Conservation (phyloP, 495 filamentous ascomycete species). For the Tuber microsphaerosporum region DNA sequence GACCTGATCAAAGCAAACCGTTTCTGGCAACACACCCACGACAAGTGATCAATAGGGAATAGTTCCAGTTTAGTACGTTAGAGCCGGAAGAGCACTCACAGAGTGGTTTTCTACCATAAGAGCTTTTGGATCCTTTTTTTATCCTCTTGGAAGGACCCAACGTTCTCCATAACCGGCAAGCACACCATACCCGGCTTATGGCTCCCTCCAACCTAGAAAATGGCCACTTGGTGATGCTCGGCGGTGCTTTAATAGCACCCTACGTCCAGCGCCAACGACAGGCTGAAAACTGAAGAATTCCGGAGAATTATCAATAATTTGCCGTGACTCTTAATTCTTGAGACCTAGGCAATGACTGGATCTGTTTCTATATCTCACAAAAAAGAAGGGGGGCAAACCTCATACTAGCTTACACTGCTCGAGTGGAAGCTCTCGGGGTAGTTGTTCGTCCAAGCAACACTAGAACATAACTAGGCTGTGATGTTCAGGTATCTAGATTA, state of each 20-base stretch:
- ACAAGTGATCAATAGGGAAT: neutral
- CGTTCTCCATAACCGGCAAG: neutral
- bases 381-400: neutral
- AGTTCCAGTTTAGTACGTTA: neutral
- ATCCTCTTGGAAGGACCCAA: neutral
- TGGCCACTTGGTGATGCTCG: neutral
- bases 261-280: neutral
- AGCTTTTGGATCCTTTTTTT: neutral
- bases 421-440: neutral
- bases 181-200: neutral
- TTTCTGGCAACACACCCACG: neutral
- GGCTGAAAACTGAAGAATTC: neutral
- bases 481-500: neutral
- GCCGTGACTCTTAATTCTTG: neutral
- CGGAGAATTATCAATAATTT: neutral
- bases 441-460: neutral
- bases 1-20: neutral
- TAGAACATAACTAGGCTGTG: neutral
- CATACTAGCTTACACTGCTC: neutral
- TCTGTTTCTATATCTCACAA: neutral
- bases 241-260: neutral
- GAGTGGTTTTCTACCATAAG: neutral
- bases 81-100: neutral
- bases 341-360: neutral
- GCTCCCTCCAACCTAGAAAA: neutral